phyloP scores from a whole-genome alignment of 2,329 filamentous ascomycete species.

The Colletotrichum trifolii region DNA sequence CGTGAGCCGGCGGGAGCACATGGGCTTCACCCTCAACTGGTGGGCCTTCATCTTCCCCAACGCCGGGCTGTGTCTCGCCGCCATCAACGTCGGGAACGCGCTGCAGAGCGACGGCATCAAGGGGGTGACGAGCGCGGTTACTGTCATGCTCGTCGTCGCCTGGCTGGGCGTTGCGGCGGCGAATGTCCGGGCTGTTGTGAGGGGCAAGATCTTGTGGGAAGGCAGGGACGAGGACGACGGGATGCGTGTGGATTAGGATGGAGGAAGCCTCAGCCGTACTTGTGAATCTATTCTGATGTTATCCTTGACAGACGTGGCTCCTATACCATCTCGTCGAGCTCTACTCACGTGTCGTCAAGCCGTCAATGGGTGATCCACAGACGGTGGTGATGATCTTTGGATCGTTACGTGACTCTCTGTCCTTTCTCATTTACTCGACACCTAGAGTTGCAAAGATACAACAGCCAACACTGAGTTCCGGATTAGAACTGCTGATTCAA shows the following conservation, averaged over 20 bases:
- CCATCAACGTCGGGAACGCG: constrained; percentile 60
- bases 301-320: no score
- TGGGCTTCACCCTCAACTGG: constrained; percentile 61
- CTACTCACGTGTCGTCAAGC: no score
- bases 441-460: no score
- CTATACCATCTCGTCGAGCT: no score
- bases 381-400: no score
- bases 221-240: constrained; percentile 36
- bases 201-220: constrained; percentile 58
- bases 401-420: no score
- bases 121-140: constrained; percentile 60
- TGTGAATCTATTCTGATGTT: no score
- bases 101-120: constrained; percentile 58
- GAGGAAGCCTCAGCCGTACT: no score
- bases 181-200: constrained; percentile 55
- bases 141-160: constrained; percentile 58
- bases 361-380: no score
- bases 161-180: constrained; percentile 58
- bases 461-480: no score
- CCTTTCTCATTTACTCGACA: no score
- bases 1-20: constrained; percentile 37
- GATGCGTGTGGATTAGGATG: not conserved
- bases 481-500: no score
- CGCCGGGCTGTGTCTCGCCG: constrained; percentile 64
- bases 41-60: constrained; percentile 72